These are phyloP conservation scores for Biscogniauxia mediterranea DNA, from an alignment of 2,329 filamentous ascomycete species.

Conservation along the genomic window DNA sequence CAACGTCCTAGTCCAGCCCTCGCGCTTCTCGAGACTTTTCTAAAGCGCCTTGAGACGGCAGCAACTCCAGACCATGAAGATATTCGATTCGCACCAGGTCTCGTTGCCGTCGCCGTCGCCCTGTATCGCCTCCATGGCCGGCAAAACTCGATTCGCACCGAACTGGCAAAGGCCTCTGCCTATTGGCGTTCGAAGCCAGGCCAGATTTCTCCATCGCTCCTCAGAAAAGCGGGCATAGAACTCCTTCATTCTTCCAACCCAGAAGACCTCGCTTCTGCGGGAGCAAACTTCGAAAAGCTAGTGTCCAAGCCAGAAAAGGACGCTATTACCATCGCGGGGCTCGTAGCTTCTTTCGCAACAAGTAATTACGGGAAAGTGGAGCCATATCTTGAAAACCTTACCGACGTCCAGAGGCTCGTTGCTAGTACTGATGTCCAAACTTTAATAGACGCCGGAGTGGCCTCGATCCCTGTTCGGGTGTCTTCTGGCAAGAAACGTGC, in stretches of 20 bases:
- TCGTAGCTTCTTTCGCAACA: slow-evolving; percentile 78
- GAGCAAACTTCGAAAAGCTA: slow-evolving; percentile 75
- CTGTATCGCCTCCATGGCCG: slow-evolving; percentile 77
- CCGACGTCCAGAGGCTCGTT: slow-evolving; percentile 61
- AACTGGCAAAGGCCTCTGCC: slow-evolving; percentile 74
- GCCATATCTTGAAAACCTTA: slow-evolving; percentile 55
- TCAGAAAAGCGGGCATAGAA: slow-evolving; percentile 79
- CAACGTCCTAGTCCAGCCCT: slow-evolving; percentile 73
- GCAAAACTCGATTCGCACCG: slow-evolving; percentile 65
- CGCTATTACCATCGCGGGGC: slow-evolving; percentile 70
- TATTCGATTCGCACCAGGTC: slow-evolving; percentile 77
- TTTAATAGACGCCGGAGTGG: slow-evolving; percentile 67
- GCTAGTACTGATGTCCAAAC: slow-evolving; percentile 57
- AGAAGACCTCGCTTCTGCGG: slow-evolving; percentile 68
- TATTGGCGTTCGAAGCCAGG: slow-evolving; percentile 71
- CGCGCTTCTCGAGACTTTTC: slow-evolving; percentile 71
- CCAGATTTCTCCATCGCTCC: slow-evolving; percentile 59
- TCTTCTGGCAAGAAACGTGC: slow-evolving; percentile 49
- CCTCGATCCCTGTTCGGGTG: slow-evolving; percentile 42
- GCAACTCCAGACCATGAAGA: slow-evolving; percentile 57
- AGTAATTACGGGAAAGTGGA: slow-evolving; percentile 56
- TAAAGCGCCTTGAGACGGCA: slow-evolving; percentile 67
- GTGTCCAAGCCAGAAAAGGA: slow-evolving; percentile 65
- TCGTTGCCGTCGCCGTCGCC: slow-evolving; percentile 76
- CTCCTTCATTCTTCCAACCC: slow-evolving; percentile 72